These are phyloP conservation scores for Daphne laureola DNA, from an alignment of 441 rosid species.

Conservation along the genomic window DNA sequence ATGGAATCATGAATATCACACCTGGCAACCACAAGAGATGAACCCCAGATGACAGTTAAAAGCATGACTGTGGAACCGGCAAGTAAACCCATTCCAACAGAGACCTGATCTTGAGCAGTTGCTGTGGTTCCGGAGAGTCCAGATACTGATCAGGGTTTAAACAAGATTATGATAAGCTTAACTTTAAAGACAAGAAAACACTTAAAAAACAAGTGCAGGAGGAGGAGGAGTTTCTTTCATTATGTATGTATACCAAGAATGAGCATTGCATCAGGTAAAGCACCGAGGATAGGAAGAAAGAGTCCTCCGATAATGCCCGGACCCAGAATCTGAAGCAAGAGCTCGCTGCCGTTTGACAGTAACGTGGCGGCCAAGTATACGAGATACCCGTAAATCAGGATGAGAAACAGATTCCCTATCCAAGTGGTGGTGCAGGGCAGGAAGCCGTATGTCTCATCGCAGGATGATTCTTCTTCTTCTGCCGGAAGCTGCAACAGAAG, in stretches of 20 bases:
- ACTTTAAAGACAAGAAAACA: too few species aligned
- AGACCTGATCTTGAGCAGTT: slow-evolving; percentile 89
- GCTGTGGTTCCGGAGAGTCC: slow-evolving; percentile 73
- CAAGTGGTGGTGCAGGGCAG: slow-evolving; percentile 79
- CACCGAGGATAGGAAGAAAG: slow-evolving; percentile 78
- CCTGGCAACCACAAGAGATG: slow-evolving; percentile 75
- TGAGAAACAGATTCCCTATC: slow-evolving; percentile 66
- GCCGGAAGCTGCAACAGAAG: slow-evolving; percentile 12
- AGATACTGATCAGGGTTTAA: slow-evolving; percentile 80
- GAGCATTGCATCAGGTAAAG: slow-evolving; percentile 93
- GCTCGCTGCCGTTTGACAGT: slow-evolving; percentile 76
- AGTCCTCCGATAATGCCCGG: slow-evolving; percentile 85
- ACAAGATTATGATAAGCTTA: too few species aligned
- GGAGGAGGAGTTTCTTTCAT: too few species aligned
- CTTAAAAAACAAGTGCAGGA: too few species aligned
- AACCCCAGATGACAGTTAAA: slow-evolving; percentile 79
- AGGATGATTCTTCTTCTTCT: slow-evolving; percentile 27
- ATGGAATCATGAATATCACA: slow-evolving; percentile 48
- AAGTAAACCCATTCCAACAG: slow-evolving; percentile 92
- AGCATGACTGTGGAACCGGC: slow-evolving; percentile 98
- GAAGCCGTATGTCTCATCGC: slow-evolving; percentile 84
- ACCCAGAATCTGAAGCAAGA: slow-evolving; percentile 71
- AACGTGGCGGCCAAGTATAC: slow-evolving; percentile 80
- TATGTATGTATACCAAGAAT: slow-evolving; percentile 59
- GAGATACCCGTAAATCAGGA: slow-evolving; percentile 65